Conservation (phyloP, 2,329 filamentous ascomycete genomes). For the Sclerotinia spermophila region DNA sequence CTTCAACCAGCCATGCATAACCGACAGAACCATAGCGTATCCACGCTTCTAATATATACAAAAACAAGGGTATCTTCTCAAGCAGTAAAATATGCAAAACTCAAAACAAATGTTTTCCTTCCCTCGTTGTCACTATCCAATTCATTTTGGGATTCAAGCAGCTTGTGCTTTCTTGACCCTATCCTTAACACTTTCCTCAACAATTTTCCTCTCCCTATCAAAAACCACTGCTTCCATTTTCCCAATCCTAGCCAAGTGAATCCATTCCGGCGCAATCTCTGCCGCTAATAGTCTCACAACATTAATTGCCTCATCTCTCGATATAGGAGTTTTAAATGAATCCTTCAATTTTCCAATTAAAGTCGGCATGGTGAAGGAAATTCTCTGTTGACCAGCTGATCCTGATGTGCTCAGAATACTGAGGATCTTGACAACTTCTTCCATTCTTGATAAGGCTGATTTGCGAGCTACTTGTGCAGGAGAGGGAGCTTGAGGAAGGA, state of each 20-base stretch:
- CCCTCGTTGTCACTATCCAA: not conserved
- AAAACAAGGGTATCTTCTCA: slow-evolving; percentile 14
- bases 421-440: slow-evolving; percentile 65
- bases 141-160: not conserved
- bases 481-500: slow-evolving; percentile 44
- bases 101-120: not conserved
- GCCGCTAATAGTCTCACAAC: slow-evolving; percentile 47
- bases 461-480: slow-evolving; percentile 56
- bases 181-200: slow-evolving; percentile 31
- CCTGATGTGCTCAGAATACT: slow-evolving; percentile 58
- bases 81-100: not conserved
- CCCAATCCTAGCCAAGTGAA: slow-evolving; percentile 45
- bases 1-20: not conserved
- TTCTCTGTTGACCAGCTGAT: slow-evolving; percentile 50
- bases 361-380: slow-evolving; percentile 63
- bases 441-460: slow-evolving; percentile 62
- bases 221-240: slow-evolving; percentile 46
- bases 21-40: not conserved
- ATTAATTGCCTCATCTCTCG: slow-evolving; percentile 44
- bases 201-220: slow-evolving; percentile 36
- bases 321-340: slow-evolving; percentile 52
- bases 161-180: slow-evolving; percentile 25
- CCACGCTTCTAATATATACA: not conserved
- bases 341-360: slow-evolving; percentile 64
- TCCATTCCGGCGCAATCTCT: slow-evolving; percentile 48